Base-by-base conservation (phyloP, 2,329 filamentous ascomycete species). In the Diplocarpon rosae region DNA sequence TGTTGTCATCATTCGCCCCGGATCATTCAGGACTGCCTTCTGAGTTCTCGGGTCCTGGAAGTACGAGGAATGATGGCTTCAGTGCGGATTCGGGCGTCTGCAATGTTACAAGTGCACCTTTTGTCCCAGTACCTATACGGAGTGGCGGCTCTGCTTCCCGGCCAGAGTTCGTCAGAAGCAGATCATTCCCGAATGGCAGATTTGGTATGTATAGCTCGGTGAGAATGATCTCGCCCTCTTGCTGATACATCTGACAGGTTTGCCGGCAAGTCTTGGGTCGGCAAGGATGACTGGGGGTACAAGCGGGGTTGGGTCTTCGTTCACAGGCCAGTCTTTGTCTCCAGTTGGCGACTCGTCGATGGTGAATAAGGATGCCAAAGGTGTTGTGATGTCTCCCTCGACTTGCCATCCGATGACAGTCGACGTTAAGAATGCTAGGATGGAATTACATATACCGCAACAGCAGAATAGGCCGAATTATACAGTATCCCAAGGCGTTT, bases 111-210 rank as follows among this genome's bases (percentile, higher is more conserved):
- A 40, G 16, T 15, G 16, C 38, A 2, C 39, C 41, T 3, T 31
- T 45, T 9, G 28, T 17, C 4, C n/a, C 46, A 16, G 16, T 20
- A 37, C 27, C 43, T n/a, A 31, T 20, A 31, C 27, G 28, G 16
- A 28, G 41, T 35, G 34, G 32, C 3, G 31, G 8, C 10, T 16
- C 31, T 15, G 43, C 16, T n/a, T 27, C 39, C 12, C 38, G 47
- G n/a, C 51, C 51, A 15, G 37, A 46, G 17, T 45, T 50, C n/a
- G 43, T 33, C 7, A 38, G 51, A 41, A 51, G 49, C 28, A 49
- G 48, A 33, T 53, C 51, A 11, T 44, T 45, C n/a, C 47, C 49
- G 2, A 36, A 51, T 29, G 42, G 47, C 27, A 42, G 37, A 33
- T 40, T 35, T 30, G 46, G 48, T 51, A 31, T 31, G 45, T 33